Conservation (phyloP, 2,329 filamentous ascomycete species). For the Ascochyta pisi region DNA sequence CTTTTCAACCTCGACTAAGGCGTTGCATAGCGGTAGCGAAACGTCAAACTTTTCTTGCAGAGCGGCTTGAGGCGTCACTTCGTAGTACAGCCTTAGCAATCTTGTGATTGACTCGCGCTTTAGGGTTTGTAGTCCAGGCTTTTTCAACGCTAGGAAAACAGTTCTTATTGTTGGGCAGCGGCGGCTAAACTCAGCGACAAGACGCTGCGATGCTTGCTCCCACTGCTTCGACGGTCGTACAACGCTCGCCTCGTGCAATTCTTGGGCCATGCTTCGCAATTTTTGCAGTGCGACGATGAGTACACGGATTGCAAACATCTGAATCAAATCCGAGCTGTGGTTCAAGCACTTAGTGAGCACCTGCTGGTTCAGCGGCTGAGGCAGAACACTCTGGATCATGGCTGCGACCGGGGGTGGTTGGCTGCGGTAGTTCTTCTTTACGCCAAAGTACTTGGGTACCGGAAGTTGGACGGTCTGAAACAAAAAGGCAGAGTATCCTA, state of each 20-base stretch:
- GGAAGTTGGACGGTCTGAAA: slow-evolving; percentile 80
- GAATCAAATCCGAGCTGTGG: slow-evolving; percentile 77
- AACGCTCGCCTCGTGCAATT: slow-evolving; percentile 61
- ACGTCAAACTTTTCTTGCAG: slow-evolving; percentile 88
- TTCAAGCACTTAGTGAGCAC: slow-evolving; percentile 80
- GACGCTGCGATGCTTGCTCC: slow-evolving; percentile 70
- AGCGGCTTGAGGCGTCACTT: slow-evolving; percentile 78
- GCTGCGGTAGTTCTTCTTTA: slow-evolving; percentile 65
- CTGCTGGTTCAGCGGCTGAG: slow-evolving; percentile 80
- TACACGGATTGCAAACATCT: slow-evolving; percentile 83
- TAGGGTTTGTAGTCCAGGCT: slow-evolving; percentile 72
- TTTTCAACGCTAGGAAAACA: slow-evolving; percentile 75
- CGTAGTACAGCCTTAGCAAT: slow-evolving; percentile 83
- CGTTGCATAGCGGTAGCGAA: slow-evolving; percentile 74
- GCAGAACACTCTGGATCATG: slow-evolving; percentile 85
- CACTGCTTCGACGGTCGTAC: slow-evolving; percentile 61
- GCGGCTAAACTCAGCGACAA: slow-evolving; percentile 77
- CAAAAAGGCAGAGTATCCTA: slow-evolving; percentile 88
- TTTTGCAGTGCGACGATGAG: slow-evolving; percentile 82
- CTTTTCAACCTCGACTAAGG: slow-evolving; percentile 67
- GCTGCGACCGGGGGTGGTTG: slow-evolving; percentile 80
- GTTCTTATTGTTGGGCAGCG: slow-evolving; percentile 84
- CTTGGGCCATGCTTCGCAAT: slow-evolving; percentile 67
- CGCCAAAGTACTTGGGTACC: slow-evolving; percentile 75
- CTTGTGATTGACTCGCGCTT: slow-evolving; percentile 81